A percentile compares a stretch with the other conserved stretches of the same genome.
phyloP scores from a whole-genome alignment of 2,329 filamentous ascomycete genomes.

The Trichophyton simii region DNA sequence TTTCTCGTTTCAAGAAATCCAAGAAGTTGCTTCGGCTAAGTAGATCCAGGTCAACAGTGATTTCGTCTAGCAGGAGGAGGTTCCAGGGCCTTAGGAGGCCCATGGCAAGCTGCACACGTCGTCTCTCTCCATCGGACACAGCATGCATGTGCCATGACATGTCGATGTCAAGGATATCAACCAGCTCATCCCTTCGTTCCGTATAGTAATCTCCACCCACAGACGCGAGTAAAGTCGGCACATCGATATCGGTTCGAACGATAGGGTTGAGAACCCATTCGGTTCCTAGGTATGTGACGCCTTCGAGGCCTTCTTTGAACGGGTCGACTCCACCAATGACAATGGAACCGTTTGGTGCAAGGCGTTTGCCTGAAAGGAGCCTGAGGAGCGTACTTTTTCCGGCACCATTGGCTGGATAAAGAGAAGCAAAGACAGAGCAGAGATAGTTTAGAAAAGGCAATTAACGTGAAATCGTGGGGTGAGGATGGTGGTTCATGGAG shows the following conservation, averaged over 20 bases:
- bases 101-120: conserved; percentile 92
- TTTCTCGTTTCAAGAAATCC: conserved; percentile 74
- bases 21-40: conserved; percentile 76
- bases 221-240: conserved; percentile 67
- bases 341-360: conserved; percentile 66
- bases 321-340: conserved; percentile 73
- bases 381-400: conserved; percentile 95
- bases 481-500: not conserved
- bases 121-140: conserved; percentile 81
- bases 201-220: conserved; percentile 80
- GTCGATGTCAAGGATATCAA: conserved; percentile 84
- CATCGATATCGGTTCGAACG: conserved; percentile 87
- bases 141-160: conserved; percentile 88
- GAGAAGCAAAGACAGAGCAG: not conserved
- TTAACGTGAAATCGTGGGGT: not conserved
- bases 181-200: conserved; percentile 71
- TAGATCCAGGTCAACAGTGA: conserved; percentile 91
- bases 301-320: conserved; percentile 79
- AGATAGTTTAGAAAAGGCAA: conserved; percentile 1
- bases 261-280: conserved; percentile 98
- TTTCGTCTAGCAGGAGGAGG: conserved; percentile 83
- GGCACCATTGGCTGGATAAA: conserved; percentile 64
- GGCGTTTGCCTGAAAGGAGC: conserved; percentile 85
- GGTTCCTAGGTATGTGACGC: conserved; percentile 90
- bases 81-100: conserved; percentile 84